Conservation (phyloP, 179 eudicot genomes). For the Silene vulgaris region DNA sequence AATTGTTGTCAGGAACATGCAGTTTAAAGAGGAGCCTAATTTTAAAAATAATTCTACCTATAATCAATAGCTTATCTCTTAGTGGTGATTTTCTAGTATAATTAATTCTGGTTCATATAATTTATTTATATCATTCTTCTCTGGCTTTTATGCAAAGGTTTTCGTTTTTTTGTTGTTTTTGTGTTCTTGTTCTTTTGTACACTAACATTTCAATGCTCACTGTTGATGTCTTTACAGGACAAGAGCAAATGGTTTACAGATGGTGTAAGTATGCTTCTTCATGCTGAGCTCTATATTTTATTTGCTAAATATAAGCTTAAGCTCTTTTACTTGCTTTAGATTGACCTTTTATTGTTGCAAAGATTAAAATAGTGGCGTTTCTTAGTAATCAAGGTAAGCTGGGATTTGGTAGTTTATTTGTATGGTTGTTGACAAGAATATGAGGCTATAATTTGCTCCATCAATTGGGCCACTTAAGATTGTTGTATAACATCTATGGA, state of each 20-base stretch:
- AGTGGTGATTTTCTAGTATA: neutral
- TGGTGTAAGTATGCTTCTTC: conserved; percentile 46
- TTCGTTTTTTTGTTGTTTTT: conserved; percentile 3
- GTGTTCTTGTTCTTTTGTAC: neutral
- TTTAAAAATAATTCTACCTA: neutral
- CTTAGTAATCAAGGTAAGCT: too few species aligned
- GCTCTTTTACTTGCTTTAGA: conserved; percentile 1
- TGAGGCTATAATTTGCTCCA: too few species aligned
- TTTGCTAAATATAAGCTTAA: neutral
- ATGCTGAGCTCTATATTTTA: neutral
- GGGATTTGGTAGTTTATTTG: too few species aligned
- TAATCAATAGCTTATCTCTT: neutral
- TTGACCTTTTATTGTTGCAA: too few species aligned
- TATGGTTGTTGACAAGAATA: too few species aligned
- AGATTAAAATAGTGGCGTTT: too few species aligned
- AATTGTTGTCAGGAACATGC: neutral
- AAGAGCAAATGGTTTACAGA: conserved; percentile 53
- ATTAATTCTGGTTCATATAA: neutral
- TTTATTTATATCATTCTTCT: neutral
- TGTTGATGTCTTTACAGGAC: conserved; percentile 45
- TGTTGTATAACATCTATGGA: neutral
- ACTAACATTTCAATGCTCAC: conserved; percentile 17
- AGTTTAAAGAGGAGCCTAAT: neutral
- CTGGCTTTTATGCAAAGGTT: neutral
- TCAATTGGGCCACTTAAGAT: too few species aligned